phyloP scores from a whole-genome alignment of 2,329 filamentous ascomycete species.

The Clarireedia monteithiana region DNA sequence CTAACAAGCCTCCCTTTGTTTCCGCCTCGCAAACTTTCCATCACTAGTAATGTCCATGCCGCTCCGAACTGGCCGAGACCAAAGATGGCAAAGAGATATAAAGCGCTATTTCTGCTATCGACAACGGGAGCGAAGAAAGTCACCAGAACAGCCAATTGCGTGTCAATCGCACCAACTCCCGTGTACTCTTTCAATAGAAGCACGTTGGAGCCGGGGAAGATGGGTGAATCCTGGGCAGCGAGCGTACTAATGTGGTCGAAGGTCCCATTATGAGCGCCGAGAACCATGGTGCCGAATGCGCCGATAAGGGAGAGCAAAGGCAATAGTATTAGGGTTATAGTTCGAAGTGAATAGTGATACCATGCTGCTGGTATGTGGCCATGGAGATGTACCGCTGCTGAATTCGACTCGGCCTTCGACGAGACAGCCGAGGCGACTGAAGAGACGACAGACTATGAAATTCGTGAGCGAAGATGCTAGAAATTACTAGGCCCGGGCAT shows the following conservation, averaged over 20 bases:
- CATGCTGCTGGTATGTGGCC: constrained; percentile 5
- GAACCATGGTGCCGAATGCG: constrained; percentile 11
- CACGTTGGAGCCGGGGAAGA: constrained; percentile 16
- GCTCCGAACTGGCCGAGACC: constrained; percentile 25
- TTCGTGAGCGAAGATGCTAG: neutral
- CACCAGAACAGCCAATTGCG: constrained; percentile 17
- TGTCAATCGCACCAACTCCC: constrained; percentile 18
- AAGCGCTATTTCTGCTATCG: constrained; percentile 10
- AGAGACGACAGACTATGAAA: constrained; percentile 6
- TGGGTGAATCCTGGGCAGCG: neutral
- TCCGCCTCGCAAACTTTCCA: constrained; percentile 38
- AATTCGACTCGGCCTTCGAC: neutral
- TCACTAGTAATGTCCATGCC: constrained; percentile 28
- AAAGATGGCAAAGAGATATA: constrained; percentile 19
- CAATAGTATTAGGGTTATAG: constrained; percentile 13
- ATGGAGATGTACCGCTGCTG: constrained; percentile 1
- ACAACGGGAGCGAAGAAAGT: constrained; percentile 23
- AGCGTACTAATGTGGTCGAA: constrained; percentile 13
- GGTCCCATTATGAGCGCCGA: constrained; percentile 18
- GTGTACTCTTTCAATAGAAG: constrained; percentile 18
- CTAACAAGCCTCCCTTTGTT: constrained; percentile 35
- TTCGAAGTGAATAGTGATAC: constrained; percentile 13
- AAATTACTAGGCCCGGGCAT: neutral
- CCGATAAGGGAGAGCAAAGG: constrained; percentile 19
- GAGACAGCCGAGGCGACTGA: constrained; percentile 3